A percentile compares a stretch with the other conserved stretches of the same genome.
Evolutionary conservation across 2,329 filamentous ascomycete genomes (phyloP).

Genomic region (Penicillium sp.): DNA sequence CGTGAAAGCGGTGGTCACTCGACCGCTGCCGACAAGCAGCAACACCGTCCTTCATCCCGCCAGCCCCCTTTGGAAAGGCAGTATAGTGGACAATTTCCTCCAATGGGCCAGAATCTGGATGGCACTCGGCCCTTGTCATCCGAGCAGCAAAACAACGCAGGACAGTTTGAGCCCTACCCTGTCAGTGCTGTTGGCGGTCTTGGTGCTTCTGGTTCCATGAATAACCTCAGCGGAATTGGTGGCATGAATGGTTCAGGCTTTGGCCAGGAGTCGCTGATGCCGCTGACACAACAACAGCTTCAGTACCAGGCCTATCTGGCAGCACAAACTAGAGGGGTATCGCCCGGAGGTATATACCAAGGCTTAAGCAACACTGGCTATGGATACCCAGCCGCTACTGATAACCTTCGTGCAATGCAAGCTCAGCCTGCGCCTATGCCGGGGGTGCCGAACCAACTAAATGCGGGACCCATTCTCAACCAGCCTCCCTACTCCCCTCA

Average conservation of each 20-base stretch:
- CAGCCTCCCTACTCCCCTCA: conserved; percentile 52
- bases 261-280: conserved; percentile 45
- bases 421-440: conserved; percentile 43
- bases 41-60: conserved; percentile 49
- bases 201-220: conserved; percentile 26
- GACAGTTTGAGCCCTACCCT: conserved; percentile 46
- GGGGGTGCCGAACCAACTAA: conserved; percentile 43
- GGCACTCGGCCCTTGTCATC: conserved; percentile 40
- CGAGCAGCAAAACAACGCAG: conserved; percentile 39
- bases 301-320: conserved; percentile 64
- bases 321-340: conserved; percentile 49
- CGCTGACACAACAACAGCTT: conserved; percentile 55
- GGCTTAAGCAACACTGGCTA: conserved; percentile 51
- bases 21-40: conserved; percentile 46
- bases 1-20: conserved; percentile 38
- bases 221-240: conserved; percentile 35
- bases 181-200: conserved; percentile 41
- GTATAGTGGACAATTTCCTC: conserved; percentile 46
- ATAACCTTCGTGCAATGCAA: conserved; percentile 46
- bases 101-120: conserved; percentile 43
- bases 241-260: conserved; percentile 40
- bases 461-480: conserved; percentile 51
- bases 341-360: conserved; percentile 52
- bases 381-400: conserved; percentile 48
- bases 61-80: conserved; percentile 49